Base-by-base conservation (phyloP, 495 filamentous ascomycete genomes). In the Penicillium manginii region DNA sequence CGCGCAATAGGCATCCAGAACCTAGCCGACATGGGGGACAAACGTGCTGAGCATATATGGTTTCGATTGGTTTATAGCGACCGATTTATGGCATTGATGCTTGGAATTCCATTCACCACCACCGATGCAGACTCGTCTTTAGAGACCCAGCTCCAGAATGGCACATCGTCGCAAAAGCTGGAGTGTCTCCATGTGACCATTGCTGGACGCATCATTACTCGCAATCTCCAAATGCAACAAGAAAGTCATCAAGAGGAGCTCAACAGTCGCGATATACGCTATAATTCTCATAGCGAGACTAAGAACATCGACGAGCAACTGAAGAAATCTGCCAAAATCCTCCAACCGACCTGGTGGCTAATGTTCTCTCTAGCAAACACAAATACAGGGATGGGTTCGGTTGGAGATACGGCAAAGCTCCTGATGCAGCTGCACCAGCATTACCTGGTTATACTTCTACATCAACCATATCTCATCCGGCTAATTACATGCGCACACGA, bases 381-480 rank as follows among this genome's bases (percentile, higher is more conserved):
- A 46, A 23, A 32, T 1, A 15, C 56, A 56, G 57, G 65, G 59
- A 18, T 55, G 54, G 39, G 61, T 26, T 23, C 58, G 22, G 50
- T 59, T 6, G 62, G 64, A 35, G 61, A 47, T 4, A 68, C 73
- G 32, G 53, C 54, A 7, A 74, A 65, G 12, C 40, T 76, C 32
- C 67, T 78, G 63, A 56, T 68, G 11, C 81, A 84, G 53, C 74
- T 82, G 56, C 76, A 80, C 39, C 77, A 77, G 43, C 69, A 78
- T 54, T 76, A 80, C 39, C 61, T 74, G 48, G 57, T 74, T 8
- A 66, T 77, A 12, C 62, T 80, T 52, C 67, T 83, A 8, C 82
- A 83, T 54, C 75, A 82, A n/a, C 81, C 82, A 7, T 83, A 77
- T 59, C 72, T 82, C 68, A 66, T 81, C 4, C 72, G 74, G 59